Conservation (phyloP, 495 filamentous ascomycete species). For the Cetradonia linearis region DNA sequence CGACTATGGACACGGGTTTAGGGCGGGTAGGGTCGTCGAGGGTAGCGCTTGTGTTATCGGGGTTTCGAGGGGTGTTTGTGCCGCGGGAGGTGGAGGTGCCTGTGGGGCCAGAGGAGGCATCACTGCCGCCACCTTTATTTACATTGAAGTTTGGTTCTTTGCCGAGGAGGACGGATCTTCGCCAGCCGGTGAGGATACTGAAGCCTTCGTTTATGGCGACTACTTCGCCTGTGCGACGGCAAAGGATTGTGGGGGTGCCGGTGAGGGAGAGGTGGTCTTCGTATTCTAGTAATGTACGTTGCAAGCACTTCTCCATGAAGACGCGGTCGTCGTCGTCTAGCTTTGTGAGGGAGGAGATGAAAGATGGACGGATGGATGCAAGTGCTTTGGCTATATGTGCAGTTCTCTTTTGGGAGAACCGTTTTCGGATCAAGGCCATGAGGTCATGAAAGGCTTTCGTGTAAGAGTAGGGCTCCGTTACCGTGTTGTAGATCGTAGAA, state of each 20-base stretch:
- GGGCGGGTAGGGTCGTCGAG: slow-evolving; percentile 31
- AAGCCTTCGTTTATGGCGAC: slow-evolving; percentile 92
- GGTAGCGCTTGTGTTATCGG: slow-evolving; percentile 26
- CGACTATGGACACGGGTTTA: slow-evolving; percentile 78
- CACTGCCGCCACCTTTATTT: slow-evolving; percentile 51
- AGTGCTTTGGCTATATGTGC: slow-evolving; percentile 77
- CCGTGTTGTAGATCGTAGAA: slow-evolving; percentile 74
- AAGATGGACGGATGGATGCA: slow-evolving; percentile 79
- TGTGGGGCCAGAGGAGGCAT: slow-evolving; percentile 21
- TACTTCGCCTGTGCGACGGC: slow-evolving; percentile 83
- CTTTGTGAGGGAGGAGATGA: slow-evolving; percentile 77
- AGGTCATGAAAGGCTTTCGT: slow-evolving; percentile 82
- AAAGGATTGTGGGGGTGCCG: slow-evolving; percentile 84
- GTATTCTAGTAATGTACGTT: slow-evolving; percentile 83
- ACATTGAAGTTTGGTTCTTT: slow-evolving; percentile 82
- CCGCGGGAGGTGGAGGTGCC: slow-evolving; percentile 35
- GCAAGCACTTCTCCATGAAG: slow-evolving; percentile 95
- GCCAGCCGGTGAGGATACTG: slow-evolving; percentile 86
- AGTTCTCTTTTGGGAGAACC: slow-evolving; percentile 58
- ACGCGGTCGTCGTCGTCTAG: slow-evolving; percentile 79
- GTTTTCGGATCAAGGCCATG: slow-evolving; percentile 65
- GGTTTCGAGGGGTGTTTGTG: slow-evolving; percentile 39
- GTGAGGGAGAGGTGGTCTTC: slow-evolving; percentile 81
- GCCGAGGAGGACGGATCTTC: slow-evolving; percentile 78
- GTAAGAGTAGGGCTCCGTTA: slow-evolving; percentile 85